Evolutionary conservation across 352 stramenopile species (phyloP).

Genomic region (Phytophthora pluvialis): DNA sequence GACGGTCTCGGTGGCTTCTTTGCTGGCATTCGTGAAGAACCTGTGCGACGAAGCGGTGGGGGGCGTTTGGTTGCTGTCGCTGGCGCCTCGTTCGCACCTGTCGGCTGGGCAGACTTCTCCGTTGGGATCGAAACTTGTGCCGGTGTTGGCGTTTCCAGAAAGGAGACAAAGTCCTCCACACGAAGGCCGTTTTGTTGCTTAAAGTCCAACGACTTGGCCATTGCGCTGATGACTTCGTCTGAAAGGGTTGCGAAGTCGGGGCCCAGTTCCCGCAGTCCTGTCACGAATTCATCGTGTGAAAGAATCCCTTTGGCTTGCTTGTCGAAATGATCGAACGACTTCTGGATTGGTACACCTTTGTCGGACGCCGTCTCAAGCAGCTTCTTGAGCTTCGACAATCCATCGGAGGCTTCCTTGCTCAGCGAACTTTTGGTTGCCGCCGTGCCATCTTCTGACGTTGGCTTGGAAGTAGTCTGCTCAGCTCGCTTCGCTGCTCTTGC

Average conservation of each 20-base stretch:
- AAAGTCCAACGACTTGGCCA: conserved; percentile 47
- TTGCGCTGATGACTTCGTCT: conserved; percentile 36
- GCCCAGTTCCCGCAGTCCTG: conserved; percentile 48
- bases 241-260: conserved; percentile 44
- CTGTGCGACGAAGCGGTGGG: conserved; percentile 21
- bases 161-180: conserved; percentile 48
- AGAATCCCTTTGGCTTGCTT: conserved; percentile 65
- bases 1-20: conserved; percentile 20
- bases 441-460: neutral
- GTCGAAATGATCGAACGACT: conserved; percentile 84
- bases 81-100: neutral
- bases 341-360: conserved; percentile 53
- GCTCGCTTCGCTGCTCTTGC: conserved; percentile 29
- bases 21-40: conserved; percentile 5
- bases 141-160: conserved; percentile 19
- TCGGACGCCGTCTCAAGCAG: conserved; percentile 54
- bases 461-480: conserved; percentile 12
- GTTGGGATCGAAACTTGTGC: neutral
- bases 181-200: conserved; percentile 40
- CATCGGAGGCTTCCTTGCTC: conserved; percentile 10
- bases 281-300: conserved; percentile 59
- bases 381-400: conserved; percentile 50
- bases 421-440: neutral
- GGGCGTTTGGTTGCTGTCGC: conserved; percentile 11
- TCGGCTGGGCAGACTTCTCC: neutral